Conservation (phyloP, 140 eudicot species). For the Flaveria floridana region DNA sequence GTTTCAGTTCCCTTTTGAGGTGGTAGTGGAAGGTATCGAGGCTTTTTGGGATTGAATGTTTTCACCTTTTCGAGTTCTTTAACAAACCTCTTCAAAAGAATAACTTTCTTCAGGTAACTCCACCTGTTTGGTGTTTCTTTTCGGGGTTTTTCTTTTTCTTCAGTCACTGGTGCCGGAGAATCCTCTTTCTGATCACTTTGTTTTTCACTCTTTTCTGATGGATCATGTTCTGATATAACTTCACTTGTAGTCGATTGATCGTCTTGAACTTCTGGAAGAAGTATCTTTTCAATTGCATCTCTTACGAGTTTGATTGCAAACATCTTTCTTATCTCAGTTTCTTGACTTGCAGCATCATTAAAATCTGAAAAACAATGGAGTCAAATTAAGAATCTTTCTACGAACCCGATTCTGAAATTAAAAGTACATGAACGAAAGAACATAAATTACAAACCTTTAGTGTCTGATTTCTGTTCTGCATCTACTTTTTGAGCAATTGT, state of each 20-base stretch:
- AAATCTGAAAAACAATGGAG: slow-evolving; percentile 15
- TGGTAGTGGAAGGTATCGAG: slow-evolving; percentile 37
- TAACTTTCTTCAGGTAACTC: slow-evolving; percentile 69
- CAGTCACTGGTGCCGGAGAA: slow-evolving; percentile 20
- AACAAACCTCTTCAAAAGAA: slow-evolving; percentile 57
- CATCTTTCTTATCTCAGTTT: slow-evolving; percentile 57
- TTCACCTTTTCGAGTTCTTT: slow-evolving; percentile 70
- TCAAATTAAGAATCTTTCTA: neutral
- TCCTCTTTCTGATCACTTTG: slow-evolving; percentile 22
- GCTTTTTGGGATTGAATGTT: slow-evolving; percentile 56
- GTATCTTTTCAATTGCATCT: slow-evolving; percentile 83
- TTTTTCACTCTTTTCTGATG: slow-evolving; percentile 34
- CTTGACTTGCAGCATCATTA: slow-evolving; percentile 47
- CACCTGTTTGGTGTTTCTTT: slow-evolving; percentile 63
- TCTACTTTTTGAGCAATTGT: slow-evolving; percentile 16
- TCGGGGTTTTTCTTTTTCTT: slow-evolving; percentile 33
- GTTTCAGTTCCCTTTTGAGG: slow-evolving; percentile 54
- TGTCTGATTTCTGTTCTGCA: slow-evolving; percentile 28
- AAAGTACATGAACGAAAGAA: neutral
- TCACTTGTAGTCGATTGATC: slow-evolving; percentile 64
- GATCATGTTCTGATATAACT: slow-evolving; percentile 40
- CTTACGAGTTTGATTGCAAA: slow-evolving; percentile 80
- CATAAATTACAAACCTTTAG: slow-evolving; percentile 26
- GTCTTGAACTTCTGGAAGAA: slow-evolving; percentile 76
- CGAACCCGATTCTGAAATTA: neutral